phyloP scores from a whole-genome alignment of 495 filamentous ascomycete species.

The Glutinoglossum americanum region DNA sequence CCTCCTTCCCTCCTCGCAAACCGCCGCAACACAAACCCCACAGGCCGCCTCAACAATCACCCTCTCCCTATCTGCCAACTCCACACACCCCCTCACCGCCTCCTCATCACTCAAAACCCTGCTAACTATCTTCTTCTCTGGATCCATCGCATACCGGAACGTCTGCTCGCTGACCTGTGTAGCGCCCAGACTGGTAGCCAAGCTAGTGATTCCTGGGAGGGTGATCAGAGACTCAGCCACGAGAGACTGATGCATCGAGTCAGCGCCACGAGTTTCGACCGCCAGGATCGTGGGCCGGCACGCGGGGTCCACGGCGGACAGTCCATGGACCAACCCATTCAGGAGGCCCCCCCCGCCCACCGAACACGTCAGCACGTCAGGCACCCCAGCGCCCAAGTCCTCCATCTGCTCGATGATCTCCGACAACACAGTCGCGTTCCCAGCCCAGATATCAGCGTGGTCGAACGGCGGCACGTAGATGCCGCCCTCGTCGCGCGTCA shows the following conservation, averaged over 20 bases:
- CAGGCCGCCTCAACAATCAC: slow-evolving; percentile 66
- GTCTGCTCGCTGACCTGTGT: slow-evolving; percentile 47
- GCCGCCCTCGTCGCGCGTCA: slow-evolving; percentile 26
- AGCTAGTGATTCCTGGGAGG: slow-evolving; percentile 53
- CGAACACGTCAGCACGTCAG: slow-evolving; percentile 57
- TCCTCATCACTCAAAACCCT: slow-evolving; percentile 57
- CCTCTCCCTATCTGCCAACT: slow-evolving; percentile 63
- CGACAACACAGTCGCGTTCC: slow-evolving; percentile 47
- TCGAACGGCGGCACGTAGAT: slow-evolving; percentile 93
- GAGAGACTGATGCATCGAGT: slow-evolving; percentile 41
- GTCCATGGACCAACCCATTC: slow-evolving; percentile 53
- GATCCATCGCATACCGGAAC: slow-evolving; percentile 35
- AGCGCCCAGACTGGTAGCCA: slow-evolving; percentile 63
- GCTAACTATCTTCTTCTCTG: slow-evolving; percentile 28
- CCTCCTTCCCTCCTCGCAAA: slow-evolving; percentile 40
- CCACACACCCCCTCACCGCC: slow-evolving; percentile 52
- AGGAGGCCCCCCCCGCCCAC: slow-evolving; percentile 83
- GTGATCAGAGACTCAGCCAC: slow-evolving; percentile 37
- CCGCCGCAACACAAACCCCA: slow-evolving; percentile 32
- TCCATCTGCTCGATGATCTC: slow-evolving; percentile 44
- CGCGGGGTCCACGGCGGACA: slow-evolving; percentile 5
- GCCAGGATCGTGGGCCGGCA: slow-evolving; percentile 57
- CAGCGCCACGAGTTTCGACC: slow-evolving; percentile 66
- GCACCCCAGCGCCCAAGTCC: slow-evolving; percentile 14
- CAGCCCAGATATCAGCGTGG: slow-evolving; percentile 65